Conservation (phyloP, 1,139 yeast species). For the Insectozyma bohioensis region DNA sequence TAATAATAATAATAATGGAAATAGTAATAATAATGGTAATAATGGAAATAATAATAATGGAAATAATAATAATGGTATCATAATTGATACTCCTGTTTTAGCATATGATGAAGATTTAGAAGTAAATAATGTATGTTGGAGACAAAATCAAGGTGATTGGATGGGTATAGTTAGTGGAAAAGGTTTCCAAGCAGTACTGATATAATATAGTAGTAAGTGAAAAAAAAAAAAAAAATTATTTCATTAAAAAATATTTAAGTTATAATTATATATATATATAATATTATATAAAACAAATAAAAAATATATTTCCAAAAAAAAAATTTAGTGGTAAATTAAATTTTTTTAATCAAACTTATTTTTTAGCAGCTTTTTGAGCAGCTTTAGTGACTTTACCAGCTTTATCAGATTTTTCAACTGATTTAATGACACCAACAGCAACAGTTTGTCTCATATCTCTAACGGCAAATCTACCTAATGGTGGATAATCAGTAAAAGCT, state of each 20-base stretch:
- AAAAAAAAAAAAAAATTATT: no score
- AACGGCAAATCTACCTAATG: constrained; percentile 99
- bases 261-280: no score
- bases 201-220: constrained; percentile 16
- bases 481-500: constrained; percentile 97
- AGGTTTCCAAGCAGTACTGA: constrained; percentile 71
- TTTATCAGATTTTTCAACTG: constrained; percentile 92
- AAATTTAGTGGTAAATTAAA: no score
- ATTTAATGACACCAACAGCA: constrained; percentile 99
- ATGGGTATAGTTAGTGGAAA: constrained; percentile 79
- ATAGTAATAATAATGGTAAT: constrained; percentile 5
- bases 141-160: constrained; percentile 66
- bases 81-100: constrained; percentile 45
- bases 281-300: no score
- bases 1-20: constrained; percentile 1
- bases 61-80: constrained; percentile 14
- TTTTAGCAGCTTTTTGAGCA: constrained; percentile 97
- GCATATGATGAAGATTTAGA: constrained; percentile 65
- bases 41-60: constrained; percentile 1
- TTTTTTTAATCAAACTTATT: constrained; percentile 65
- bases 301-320: no score
- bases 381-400: constrained; percentile 99
- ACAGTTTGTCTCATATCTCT: constrained; percentile 99
- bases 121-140: constrained; percentile 79
- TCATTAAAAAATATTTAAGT: no score